Evolutionary conservation across 768 basidiomycete species (phyloP).

Genomic region (Panaeolus cyanescens): DNA sequence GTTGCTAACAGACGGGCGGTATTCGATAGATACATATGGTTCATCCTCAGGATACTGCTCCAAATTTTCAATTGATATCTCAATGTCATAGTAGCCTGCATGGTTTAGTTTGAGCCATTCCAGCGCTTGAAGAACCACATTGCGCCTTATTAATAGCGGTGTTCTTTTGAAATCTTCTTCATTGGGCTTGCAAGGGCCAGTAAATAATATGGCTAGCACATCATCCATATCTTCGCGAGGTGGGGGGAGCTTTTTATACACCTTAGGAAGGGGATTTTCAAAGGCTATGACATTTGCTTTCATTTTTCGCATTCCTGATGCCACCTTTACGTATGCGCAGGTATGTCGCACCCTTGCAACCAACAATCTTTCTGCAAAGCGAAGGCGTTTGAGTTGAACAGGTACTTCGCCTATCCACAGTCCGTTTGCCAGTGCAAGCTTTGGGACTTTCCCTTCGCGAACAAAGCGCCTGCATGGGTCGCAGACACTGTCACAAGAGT

Average conservation of each 20-base stretch:
- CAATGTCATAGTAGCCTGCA: conserved; percentile 1
- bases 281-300: conserved; percentile 21
- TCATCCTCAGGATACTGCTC: conserved; percentile 17
- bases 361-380: conserved; percentile 25
- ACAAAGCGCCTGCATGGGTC: conserved; percentile 2
- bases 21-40: conserved; percentile 15
- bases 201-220: conserved; percentile 6
- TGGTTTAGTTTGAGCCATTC: conserved; percentile 11
- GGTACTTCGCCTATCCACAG: conserved; percentile 18
- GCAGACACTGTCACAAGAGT: conserved; percentile 10
- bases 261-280: conserved; percentile 21
- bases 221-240: conserved; percentile 30
- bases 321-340: conserved; percentile 21
- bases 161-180: neutral
- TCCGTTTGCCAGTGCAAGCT: conserved; percentile 12
- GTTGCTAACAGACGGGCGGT: neutral
- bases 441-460: conserved; percentile 16
- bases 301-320: conserved; percentile 26
- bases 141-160: conserved; percentile 6
- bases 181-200: neutral
- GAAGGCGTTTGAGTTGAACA: conserved; percentile 7
- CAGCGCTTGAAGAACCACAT: neutral
- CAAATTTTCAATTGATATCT: conserved; percentile 23
- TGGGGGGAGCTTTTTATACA: conserved; percentile 26
- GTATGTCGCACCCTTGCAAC: conserved; percentile 25